Percentiles rank a stretch among this genome's conserved stretches.
phyloP scores from a whole-genome alignment of 352 stramenopile genomes.

The Globisporangium rhizosaccharum region DNA sequence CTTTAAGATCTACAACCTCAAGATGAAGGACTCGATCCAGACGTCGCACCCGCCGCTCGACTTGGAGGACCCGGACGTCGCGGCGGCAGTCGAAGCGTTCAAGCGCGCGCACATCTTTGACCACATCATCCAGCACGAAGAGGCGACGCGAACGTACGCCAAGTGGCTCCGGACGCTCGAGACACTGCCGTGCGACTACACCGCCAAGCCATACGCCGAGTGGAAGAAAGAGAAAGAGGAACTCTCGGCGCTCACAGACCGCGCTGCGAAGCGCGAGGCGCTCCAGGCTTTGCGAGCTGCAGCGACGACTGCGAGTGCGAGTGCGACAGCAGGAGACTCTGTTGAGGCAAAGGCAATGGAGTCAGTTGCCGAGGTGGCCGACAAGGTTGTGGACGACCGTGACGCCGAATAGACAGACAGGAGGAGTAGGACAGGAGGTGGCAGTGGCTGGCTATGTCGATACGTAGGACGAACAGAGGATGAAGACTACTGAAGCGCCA shows the following conservation, averaged over 20 bases:
- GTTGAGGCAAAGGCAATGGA: neutral
- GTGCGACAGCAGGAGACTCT: neutral
- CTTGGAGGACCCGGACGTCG: constrained; percentile 48
- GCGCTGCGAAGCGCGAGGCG: constrained; percentile 33
- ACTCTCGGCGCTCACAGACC: constrained; percentile 29
- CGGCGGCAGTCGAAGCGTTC: constrained; percentile 59
- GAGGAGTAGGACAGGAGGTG: neutral
- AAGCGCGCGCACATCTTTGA: constrained; percentile 75
- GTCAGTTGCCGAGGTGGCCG: neutral
- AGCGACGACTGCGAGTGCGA: neutral
- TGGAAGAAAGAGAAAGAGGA: constrained; percentile 82
- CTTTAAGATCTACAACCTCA: constrained; percentile 85
- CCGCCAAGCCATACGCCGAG: constrained; percentile 40
- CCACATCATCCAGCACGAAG: constrained; percentile 82
- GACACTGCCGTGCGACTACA: constrained; percentile 65
- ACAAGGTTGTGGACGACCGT: neutral
- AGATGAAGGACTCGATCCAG: constrained; percentile 63
- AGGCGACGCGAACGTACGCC: constrained; percentile 66
- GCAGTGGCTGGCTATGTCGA: neutral
- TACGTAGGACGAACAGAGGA: too few relatives aligned
- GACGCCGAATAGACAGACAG: neutral
- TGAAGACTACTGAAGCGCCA: too few relatives aligned
- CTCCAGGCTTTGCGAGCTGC: constrained; percentile 23
- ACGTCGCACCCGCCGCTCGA: constrained; percentile 61
- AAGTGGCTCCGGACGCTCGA: constrained; percentile 77